Evolutionary conservation across 352 stramenopile species (phyloP), one percentile per base, ranked within the genome.

Genomic region (Phytophthora niederhauseri): DNA sequence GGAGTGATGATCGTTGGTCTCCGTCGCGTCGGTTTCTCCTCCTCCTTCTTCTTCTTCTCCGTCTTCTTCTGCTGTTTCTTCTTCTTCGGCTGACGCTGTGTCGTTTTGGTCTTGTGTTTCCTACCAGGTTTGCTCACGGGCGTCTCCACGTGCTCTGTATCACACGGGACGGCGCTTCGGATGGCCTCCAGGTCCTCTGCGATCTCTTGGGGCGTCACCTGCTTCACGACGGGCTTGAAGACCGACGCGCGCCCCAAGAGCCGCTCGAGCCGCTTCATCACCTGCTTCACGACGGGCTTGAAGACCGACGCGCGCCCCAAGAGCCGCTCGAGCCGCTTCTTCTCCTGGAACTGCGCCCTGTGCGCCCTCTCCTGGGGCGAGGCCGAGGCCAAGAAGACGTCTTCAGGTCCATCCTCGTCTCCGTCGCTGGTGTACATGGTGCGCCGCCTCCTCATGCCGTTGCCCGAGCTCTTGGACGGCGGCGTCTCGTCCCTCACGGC

Each of bases 191-290:
- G 28, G 52, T 91, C 83, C 19, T 61, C 58, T 17, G 61, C 52
- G 19, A 82, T 75, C 15, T 90, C 73, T 7, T 76, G 15, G 1
- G 57, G 19, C 45, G 61, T 61, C 24, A 83, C 51, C n/a, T 70
- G 73, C 50, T 82, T 76, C 31, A 77, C 68, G 7, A 83, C 78
- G 19, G 68, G 76, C 48, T 71, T 52, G 58, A 91, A 91, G 14
- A 91, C 76, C 1, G 73, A 81, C n/a, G 76, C 61, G 17, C 80
- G 71, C 0, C 77, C 78, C 58, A 91, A 70, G 17, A 91, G 52
- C 48, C 65, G 65, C 45, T 88, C 81, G 6, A 91, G 73, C 6
- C 76, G 66, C 61, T 85, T 85, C 69, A 87, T 87, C 70, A 90
- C 81, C 19, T 83, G 72, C n/a, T n/a, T n/a, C n/a, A n/a, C n/a